Evolutionary conservation across 2,329 filamentous ascomycete genomes (phyloP).

Genomic region (Colletotrichum horii): DNA sequence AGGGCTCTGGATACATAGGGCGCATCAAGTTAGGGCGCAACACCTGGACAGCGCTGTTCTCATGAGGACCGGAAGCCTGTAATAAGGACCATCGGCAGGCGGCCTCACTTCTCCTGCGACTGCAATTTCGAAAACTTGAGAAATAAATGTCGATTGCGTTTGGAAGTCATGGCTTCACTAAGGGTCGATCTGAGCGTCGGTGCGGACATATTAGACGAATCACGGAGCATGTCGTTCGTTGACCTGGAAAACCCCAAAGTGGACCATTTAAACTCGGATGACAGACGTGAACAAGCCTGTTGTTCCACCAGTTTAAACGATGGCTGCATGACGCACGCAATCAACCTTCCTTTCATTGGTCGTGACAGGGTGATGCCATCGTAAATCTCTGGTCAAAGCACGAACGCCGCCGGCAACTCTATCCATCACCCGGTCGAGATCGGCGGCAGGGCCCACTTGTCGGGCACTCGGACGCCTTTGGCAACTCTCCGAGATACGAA

Average conservation of each 20-base stretch:
- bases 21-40: background rate
- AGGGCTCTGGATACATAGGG: background rate
- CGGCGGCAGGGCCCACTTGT: background rate
- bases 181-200: background rate
- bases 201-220: background rate
- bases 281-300: background rate
- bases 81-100: background rate
- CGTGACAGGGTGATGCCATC: background rate
- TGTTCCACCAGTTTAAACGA: background rate
- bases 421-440: background rate
- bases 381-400: constrained; percentile 1
- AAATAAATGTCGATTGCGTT: background rate
- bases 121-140: background rate
- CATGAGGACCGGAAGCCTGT: fast-evolving
- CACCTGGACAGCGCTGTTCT: background rate
- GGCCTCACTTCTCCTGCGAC: background rate
- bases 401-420: background rate
- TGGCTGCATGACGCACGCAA: background rate
- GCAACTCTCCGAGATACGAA: constrained; percentile 4
- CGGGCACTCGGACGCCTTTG: background rate
- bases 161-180: background rate
- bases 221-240: background rate
- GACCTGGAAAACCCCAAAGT: background rate
- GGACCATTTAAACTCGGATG: background rate
- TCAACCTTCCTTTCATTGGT: background rate